Evolutionary conservation across 192 early-diverging fungal species (phyloP), one percentile per base, ranked within the genome.

Genomic region (Helicostylum pulchrum): DNA sequence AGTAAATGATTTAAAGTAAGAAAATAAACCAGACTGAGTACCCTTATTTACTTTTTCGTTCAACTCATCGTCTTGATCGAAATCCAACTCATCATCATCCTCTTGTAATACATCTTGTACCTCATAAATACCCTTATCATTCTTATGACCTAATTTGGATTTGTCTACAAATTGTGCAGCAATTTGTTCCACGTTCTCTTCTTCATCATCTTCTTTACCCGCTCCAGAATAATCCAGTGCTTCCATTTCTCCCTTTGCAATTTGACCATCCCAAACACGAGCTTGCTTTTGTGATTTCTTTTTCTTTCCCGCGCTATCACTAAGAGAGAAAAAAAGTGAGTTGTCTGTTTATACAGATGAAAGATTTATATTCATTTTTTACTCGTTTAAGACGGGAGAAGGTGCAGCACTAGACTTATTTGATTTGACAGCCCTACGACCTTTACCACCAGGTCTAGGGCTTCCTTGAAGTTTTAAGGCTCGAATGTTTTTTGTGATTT

Each of bases 251-350:
- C 79, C 80, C 43, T 76, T 80, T n/a, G 78, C 72, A 32, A 87
- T 73, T 46, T 83, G 76, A 58, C 82, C 91, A 43, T 90, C 89
- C 94, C 92, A 96, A 39, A 83, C 86, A 20, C 94, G 86, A 60
- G 77, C 76, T 46, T 81, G 77, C 63, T 88, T 88, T 54, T 56
- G 30, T 17, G 72, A 80, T 84, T 79, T 70, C 73, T 80, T 80
- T 73, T 70, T 82, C 79, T 50, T 71, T 44, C 54, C 23, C n/a
- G 65, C 7, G 34, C 7, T 14, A 23, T 68, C 60, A 21, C 67
- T 68, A 53, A 20, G 14, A 30, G 1, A 34, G 8, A 48, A 49
- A 67, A 7, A 49, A 49, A 31, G 26, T 11, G 17, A 9, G 26
- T 9, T 39, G 36, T 39, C 9, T 0, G 36, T 39, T 39, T 39